Percentiles rank a stretch among this genome's conserved stretches.
Conservation (phyloP, 352 stramenopile genomes). For the Phytophthora foliorum region DNA sequence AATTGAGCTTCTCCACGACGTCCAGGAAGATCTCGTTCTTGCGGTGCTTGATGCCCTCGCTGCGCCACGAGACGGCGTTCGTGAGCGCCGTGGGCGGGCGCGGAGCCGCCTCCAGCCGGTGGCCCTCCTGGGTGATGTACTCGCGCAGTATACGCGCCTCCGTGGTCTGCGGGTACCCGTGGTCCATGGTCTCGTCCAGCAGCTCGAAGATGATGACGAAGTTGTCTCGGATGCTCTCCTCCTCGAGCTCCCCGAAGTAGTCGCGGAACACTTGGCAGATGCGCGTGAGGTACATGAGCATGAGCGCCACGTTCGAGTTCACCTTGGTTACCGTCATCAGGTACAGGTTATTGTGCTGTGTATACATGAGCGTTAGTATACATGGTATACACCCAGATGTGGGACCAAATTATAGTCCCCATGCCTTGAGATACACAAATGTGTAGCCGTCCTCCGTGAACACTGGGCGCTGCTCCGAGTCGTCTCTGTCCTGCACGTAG, state of each 20-base stretch:
- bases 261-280: conserved; percentile 98
- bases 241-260: conserved; percentile 99
- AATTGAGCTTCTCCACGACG: conserved; percentile 98
- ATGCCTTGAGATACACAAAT: conserved; percentile 95
- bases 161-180: conserved; percentile 98
- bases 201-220: conserved; percentile 99
- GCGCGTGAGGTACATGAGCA: conserved; percentile 95
- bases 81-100: conserved; percentile 97
- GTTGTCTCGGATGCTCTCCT: conserved; percentile 99
- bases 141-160: conserved; percentile 90
- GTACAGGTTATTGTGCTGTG: conserved; percentile 98
- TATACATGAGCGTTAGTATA: conserved; percentile 17
- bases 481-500: conserved; percentile 95
- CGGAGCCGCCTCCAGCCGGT: conserved; percentile 93
- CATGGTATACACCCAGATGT: conserved; percentile 14
- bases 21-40: conserved; percentile 99
- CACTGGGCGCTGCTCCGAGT: conserved; percentile 94
- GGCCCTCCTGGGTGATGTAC: conserved; percentile 98
- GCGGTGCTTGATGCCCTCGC: conserved; percentile 99
- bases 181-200: conserved; percentile 99
- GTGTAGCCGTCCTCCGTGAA: conserved; percentile 95
- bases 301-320: conserved; percentile 98
- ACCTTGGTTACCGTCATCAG: conserved; percentile 98
- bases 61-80: conserved; percentile 99
- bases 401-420: not conserved